Evolutionary conservation across 208 protist genomes (phyloP).

Genomic region (Leishmania guyanensis): DNA sequence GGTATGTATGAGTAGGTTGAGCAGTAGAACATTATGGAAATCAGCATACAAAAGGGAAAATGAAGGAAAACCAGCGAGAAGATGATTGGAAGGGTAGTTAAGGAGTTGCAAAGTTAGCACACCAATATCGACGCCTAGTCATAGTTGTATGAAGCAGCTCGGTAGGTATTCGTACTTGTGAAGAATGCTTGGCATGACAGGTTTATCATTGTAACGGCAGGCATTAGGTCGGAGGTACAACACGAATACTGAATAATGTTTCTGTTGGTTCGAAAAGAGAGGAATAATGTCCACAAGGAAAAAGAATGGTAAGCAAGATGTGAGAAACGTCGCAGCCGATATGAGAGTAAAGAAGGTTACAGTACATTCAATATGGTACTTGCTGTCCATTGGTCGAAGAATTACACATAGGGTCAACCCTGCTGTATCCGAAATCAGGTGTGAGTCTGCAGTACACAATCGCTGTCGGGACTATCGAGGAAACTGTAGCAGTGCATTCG

Average conservation of each 20-base stretch:
- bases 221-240: neutral
- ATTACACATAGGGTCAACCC: neutral
- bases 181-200: neutral
- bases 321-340: neutral
- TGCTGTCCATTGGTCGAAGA: neutral
- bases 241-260: neutral
- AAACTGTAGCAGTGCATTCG: neutral
- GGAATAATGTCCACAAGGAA: neutral
- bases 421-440: neutral
- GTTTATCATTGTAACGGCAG: neutral
- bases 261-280: neutral
- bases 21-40: neutral
- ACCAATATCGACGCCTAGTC: neutral
- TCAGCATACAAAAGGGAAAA: neutral
- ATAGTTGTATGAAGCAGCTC: neutral
- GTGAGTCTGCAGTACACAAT: neutral
- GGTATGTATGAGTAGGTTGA: neutral
- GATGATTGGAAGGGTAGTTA: too few relatives aligned
- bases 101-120: neutral
- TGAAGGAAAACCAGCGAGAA: neutral
- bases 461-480: neutral
- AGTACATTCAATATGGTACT: neutral
- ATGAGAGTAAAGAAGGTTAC: too few relatives aligned
- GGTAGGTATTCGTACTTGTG: neutral
- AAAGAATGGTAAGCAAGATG: neutral